Conservation (phyloP, 495 filamentous ascomycete genomes). For the Penicillium verhagenii region DNA sequence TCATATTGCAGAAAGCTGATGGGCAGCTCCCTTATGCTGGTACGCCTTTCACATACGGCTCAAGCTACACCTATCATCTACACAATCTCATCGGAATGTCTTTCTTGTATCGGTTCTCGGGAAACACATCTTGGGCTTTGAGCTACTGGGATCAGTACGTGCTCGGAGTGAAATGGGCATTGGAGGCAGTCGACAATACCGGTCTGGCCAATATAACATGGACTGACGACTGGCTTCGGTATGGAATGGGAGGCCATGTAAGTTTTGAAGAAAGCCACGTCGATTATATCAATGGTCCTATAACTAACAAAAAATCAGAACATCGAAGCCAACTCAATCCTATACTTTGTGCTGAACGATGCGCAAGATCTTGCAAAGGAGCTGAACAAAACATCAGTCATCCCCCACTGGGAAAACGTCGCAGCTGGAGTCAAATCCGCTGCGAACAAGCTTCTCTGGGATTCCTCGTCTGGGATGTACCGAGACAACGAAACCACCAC, state of each 20-base stretch:
- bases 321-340: constrained; percentile 36
- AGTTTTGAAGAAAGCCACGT: constrained; percentile 4
- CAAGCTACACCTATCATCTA: constrained; percentile 58
- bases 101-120: constrained; percentile 53
- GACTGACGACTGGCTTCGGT: constrained; percentile 48
- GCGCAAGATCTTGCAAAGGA: constrained; percentile 24
- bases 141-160: constrained; percentile 47
- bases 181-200: constrained; percentile 41
- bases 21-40: constrained; percentile 53
- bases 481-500: constrained; percentile 37
- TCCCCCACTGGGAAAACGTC: constrained; percentile 17
- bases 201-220: constrained; percentile 52
- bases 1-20: constrained; percentile 42
- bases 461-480: constrained; percentile 24
- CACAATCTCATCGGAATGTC: constrained; percentile 54
- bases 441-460: constrained; percentile 36
- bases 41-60: constrained; percentile 40
- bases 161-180: constrained; percentile 45
- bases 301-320: constrained; percentile 9
- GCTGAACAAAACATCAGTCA: constrained; percentile 18
- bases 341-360: constrained; percentile 33
- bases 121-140: constrained; percentile 45
- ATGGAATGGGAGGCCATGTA: constrained; percentile 37
- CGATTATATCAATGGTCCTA: not conserved
- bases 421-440: constrained; percentile 25